Evolutionary conservation across 108 stramenopile species (phyloP).

Genomic region (Bacterosira constricta): DNA sequence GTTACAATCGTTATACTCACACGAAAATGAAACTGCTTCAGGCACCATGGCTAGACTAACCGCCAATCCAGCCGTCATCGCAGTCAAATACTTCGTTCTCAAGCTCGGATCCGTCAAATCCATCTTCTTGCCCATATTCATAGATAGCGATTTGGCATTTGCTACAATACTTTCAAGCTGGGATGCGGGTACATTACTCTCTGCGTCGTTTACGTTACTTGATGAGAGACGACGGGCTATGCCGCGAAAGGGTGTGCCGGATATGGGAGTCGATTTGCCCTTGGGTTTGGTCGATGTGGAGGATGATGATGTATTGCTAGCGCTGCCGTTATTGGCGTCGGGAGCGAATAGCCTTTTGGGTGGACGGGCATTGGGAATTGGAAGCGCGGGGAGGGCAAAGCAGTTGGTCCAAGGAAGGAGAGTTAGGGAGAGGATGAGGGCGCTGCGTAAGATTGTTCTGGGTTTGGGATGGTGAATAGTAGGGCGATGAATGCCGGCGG

Average conservation of each 20-base stretch:
- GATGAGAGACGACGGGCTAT: not conserved
- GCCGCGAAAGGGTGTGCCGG: constrained; percentile 13
- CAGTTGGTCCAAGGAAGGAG: no score
- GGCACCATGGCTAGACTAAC: constrained; percentile 80
- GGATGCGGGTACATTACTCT: constrained; percentile 30
- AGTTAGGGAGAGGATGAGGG: no score
- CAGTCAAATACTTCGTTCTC: constrained; percentile 17
- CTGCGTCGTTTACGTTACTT: not conserved
- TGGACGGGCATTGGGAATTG: constrained; percentile 17
- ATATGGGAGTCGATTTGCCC: constrained; percentile 7
- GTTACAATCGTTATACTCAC: constrained; percentile 4
- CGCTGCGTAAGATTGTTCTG: no score
- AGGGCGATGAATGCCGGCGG: not conserved
- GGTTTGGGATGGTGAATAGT: not conserved
- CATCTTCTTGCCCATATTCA: constrained; percentile 6
- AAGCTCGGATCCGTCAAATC: constrained; percentile 8
- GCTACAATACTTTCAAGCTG: constrained; percentile 48
- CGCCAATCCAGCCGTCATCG: constrained; percentile 64
- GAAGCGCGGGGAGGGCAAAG: not conserved
- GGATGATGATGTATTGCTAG: not conserved
- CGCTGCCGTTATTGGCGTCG: not conserved
- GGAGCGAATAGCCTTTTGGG: not conserved
- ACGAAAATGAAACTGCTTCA: constrained; percentile 78
- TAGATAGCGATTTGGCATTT: constrained; percentile 46
- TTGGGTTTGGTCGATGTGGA: not conserved